Base-by-base conservation (phyloP, 148 eudicot species). In the Rhododendron ovatum region DNA sequence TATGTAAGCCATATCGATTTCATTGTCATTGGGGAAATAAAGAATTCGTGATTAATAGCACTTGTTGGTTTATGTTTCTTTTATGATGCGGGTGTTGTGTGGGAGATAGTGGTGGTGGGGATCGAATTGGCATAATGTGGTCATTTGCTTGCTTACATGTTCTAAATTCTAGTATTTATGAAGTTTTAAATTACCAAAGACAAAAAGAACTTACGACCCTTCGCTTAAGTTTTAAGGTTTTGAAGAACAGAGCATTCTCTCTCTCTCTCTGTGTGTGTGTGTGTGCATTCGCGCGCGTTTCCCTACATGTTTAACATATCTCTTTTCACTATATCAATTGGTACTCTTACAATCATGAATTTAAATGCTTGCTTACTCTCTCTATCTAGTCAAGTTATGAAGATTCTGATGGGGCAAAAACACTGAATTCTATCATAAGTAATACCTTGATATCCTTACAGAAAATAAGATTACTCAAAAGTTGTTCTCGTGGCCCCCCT, bases 221-320 rank as follows among this genome's bases (percentile, higher is more conserved):
- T 51, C 9, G 2, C 55, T 51, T 13, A 51, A 51, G 55, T 51
- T 51, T 30, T 30, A 30, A 30, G 30, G 30, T 30, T 51, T 51
- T 11, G 14, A 51, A 2, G 55, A 51, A 2, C 55, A 47, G 50
- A 47, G 50, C 50, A 47, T 1, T 47, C 48, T 47, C 50, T 47
- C 50, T 47, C 50, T 47, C 50, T 47, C 50, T 47, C 50, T 47
- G 12, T 47, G 12, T 47, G 2, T 47, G 50, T 3, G 13, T 17
- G 1, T 0, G 30, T 0, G 30, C 30, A 0, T 0, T 0, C 30
- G 30, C 30, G 30, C 0, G 13, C 55, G 1, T 2, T 13, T 13
- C 55, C 17, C 14, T 51, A 51, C 17, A 51, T 13, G 15, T 51
- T 51, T 51, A 51, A 51, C 55, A 51, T 11, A 17, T 51, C 9